Percentiles rank a stretch among this genome's conserved stretches.
Conservation (phyloP, 2,329 filamentous ascomycete species). For the Neonectria ditissima region DNA sequence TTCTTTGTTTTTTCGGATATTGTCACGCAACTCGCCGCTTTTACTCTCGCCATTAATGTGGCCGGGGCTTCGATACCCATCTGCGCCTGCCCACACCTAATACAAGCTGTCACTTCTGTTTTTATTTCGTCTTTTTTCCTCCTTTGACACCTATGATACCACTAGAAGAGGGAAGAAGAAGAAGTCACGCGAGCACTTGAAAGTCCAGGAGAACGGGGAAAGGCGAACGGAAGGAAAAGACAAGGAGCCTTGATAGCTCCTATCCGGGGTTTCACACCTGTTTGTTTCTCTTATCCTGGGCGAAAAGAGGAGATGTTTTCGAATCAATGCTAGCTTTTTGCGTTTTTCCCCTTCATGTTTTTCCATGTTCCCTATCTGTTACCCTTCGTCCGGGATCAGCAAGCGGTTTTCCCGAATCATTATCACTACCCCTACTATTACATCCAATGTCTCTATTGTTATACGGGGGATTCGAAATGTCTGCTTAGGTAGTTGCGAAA, state of each 20-base stretch:
- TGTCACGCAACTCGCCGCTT: slow-evolving; percentile 31
- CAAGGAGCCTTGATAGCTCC: slow-evolving; percentile 20
- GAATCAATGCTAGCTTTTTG: slow-evolving; percentile 21
- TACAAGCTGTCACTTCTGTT: slow-evolving; percentile 41
- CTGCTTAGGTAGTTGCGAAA: slow-evolving; percentile 29
- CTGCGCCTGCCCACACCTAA: slow-evolving; percentile 39
- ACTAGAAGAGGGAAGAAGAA: slow-evolving; percentile 46
- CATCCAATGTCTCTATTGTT: slow-evolving; percentile 11
- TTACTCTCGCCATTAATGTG: slow-evolving; percentile 31
- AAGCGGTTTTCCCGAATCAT: slow-evolving; percentile 3
- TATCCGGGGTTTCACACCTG: slow-evolving; percentile 6
- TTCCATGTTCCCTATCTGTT: slow-evolving; percentile 19
- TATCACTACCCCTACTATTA: slow-evolving; percentile 13
- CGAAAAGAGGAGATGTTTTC: slow-evolving; percentile 32
- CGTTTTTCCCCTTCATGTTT: slow-evolving; percentile 21
- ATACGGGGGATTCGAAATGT: slow-evolving; percentile 25
- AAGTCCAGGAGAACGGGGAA: slow-evolving; percentile 30
- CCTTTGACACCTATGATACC: slow-evolving; percentile 47
- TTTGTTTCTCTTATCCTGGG: slow-evolving; percentile 29
- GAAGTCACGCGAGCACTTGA: slow-evolving; percentile 39
- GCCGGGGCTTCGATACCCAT: slow-evolving; percentile 22
- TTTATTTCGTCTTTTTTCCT: slow-evolving; percentile 37
- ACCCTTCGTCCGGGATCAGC: slow-evolving; percentile 19
- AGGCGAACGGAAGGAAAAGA: slow-evolving; percentile 19
- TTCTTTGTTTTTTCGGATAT: slow-evolving; percentile 30